Percentiles rank a stretch among this genome's conserved stretches.
Evolutionary conservation across 345 rosid species (phyloP).

Genomic region (Melaleuca alternifolia): DNA sequence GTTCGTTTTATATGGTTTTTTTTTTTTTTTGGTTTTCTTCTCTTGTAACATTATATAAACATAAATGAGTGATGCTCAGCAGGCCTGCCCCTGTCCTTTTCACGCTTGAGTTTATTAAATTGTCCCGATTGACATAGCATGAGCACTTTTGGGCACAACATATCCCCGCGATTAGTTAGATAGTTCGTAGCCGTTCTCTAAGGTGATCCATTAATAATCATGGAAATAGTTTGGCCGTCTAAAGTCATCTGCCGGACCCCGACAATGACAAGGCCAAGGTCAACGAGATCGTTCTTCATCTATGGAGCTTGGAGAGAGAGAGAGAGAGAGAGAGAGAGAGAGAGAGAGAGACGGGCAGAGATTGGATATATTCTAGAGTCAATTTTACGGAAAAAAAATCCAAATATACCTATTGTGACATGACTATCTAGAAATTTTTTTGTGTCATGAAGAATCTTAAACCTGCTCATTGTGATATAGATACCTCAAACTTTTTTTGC

Average conservation of each 20-base stretch:
- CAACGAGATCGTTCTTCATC: neutral
- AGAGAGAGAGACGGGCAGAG: neutral
- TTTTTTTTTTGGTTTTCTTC: neutral
- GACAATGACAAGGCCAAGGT: neutral
- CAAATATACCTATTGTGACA: too few relatives aligned
- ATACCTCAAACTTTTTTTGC: too few relatives aligned
- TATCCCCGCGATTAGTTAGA: neutral
- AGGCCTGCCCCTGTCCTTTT: neutral
- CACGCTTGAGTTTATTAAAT: neutral
- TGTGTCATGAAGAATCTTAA: too few relatives aligned
- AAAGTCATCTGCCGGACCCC: neutral
- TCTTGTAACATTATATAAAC: neutral
- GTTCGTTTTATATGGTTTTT: neutral
- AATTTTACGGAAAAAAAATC: too few relatives aligned
- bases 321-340: neutral
- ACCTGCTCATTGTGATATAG: too few relatives aligned
- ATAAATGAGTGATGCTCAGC: neutral
- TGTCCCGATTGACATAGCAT: neutral
- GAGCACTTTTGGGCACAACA: neutral
- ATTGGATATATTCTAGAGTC: too few relatives aligned
- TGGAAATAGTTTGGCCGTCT: too few relatives aligned
- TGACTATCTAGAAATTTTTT: too few relatives aligned
- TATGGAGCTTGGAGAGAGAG: neutral
- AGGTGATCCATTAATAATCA: neutral
- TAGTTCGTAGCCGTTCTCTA: neutral